Evolutionary conservation across 1,284 basidiomycete species (phyloP).

Genomic region (Cutaneotrichosporon sp.): DNA sequence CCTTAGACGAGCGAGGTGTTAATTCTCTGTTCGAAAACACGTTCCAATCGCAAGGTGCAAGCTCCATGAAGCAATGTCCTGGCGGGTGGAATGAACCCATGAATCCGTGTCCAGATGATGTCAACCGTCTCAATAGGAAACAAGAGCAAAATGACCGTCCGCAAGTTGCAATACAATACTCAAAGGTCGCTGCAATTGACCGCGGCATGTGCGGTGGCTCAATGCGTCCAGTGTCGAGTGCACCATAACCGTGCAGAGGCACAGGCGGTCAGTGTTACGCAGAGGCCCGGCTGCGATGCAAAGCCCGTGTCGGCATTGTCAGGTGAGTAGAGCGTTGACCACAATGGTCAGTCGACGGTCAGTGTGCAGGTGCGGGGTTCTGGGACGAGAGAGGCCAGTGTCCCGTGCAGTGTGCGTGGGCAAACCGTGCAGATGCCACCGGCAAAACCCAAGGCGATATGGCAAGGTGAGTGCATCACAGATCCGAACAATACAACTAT

Average conservation of each 20-base stretch:
- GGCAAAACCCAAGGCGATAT: too few relatives aligned
- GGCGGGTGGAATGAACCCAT: slow-evolving; percentile 1
- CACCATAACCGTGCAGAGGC: background rate
- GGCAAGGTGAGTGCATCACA: background rate
- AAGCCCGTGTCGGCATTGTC: too few relatives aligned
- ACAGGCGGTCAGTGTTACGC: background rate
- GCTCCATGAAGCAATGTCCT: background rate
- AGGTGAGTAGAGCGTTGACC: too few relatives aligned
- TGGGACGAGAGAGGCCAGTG: too few relatives aligned
- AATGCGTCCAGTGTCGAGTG: too few relatives aligned
- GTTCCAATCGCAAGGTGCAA: background rate
- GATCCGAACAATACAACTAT: background rate
- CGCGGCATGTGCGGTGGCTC: too few relatives aligned
- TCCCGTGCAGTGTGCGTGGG: background rate
- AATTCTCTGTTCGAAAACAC: background rate
- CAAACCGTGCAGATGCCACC: too few relatives aligned
- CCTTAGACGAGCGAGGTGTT: background rate
- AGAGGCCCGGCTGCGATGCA: too few relatives aligned
- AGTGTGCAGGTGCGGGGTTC: too few relatives aligned
- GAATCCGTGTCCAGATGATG: slow-evolving; percentile 4
- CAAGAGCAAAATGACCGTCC: too few relatives aligned
- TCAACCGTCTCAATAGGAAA: background rate
- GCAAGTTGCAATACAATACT: background rate
- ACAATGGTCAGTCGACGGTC: too few relatives aligned
- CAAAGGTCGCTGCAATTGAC: background rate